A percentile compares a stretch with the other conserved stretches of the same genome.
Evolutionary conservation across 805 yeast species (phyloP).

Genomic region (Henningerozyma blattae): DNA sequence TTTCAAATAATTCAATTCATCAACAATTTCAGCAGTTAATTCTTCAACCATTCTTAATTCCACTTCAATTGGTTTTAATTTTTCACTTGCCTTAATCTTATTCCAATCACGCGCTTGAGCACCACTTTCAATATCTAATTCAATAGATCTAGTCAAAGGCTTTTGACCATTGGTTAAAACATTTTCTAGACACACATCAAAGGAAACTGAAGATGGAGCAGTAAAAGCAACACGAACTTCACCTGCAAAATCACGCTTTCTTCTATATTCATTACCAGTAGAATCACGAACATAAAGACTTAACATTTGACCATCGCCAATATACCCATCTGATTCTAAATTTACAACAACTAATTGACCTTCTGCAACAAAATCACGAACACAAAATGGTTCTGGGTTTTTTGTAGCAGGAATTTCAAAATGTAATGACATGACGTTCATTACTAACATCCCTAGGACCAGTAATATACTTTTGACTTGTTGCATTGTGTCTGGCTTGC

Average conservation of each 20-base stretch:
- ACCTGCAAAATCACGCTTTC: conserved; percentile 65
- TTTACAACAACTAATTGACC: conserved; percentile 84
- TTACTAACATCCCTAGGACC: neutral
- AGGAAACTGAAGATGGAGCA: conserved; percentile 67
- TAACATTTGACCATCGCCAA: conserved; percentile 81
- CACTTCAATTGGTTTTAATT: conserved; percentile 84
- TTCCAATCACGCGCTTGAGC: conserved; percentile 98
- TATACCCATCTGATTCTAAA: conserved; percentile 57
- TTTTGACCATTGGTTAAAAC: conserved; percentile 29
- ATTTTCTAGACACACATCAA: conserved; percentile 88
- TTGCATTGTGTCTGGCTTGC: too few relatives aligned
- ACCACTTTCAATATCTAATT: conserved; percentile 88
- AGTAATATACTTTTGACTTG: neutral
- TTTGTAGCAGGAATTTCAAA: conserved; percentile 40
- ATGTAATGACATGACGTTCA: conserved; percentile 28
- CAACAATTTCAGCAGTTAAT: conserved; percentile 66
- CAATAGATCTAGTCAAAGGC: conserved; percentile 54
- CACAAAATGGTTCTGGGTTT: conserved; percentile 54
- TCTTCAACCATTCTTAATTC: conserved; percentile 82
- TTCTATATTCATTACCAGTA: conserved; percentile 76
- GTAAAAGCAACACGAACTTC: conserved; percentile 70
- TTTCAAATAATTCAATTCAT: conserved; percentile 74
- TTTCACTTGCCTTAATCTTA: conserved; percentile 83
- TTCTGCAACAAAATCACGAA: conserved; percentile 80
- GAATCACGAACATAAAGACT: conserved; percentile 59